phyloP scores from a whole-genome alignment of 139 green algal species.

The Diplosphaera chodatii region DNA sequence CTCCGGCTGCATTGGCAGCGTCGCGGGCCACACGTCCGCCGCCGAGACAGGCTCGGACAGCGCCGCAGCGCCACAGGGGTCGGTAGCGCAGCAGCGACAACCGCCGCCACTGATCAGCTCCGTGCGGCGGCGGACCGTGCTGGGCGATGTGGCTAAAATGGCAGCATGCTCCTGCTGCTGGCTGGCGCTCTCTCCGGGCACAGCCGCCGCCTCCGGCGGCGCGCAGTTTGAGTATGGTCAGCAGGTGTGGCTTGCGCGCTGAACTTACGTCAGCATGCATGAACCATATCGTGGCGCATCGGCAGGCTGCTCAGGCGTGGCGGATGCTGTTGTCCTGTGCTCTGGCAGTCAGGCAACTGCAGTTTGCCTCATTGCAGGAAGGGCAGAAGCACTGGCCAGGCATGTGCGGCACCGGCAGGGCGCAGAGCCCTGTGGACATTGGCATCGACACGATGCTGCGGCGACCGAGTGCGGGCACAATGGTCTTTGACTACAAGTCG shows the following conservation, averaged over 20 bases:
- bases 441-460: too few species aligned
- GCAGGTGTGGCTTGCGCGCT: not conserved
- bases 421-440: not conserved
- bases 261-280: too few species aligned
- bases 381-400: not conserved
- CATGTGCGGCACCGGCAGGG: not conserved
- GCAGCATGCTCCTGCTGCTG: not conserved
- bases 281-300: too few species aligned
- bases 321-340: too few species aligned
- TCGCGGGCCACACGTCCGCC: too few species aligned
- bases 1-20: too few species aligned
- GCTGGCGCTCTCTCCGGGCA: too few species aligned
- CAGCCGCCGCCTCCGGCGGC: too few species aligned
- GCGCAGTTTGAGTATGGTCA: not conserved
- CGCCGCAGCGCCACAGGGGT: not conserved
- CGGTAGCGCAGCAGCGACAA: not conserved
- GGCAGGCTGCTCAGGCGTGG: too few species aligned
- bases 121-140: not conserved
- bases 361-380: too few species aligned
- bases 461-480: not conserved
- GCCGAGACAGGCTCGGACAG: too few species aligned
- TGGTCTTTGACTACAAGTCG: slow-evolving; percentile 3
- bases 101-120: not conserved
- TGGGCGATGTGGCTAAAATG: not conserved
- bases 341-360: too few species aligned